Conservation (phyloP, 345 rosid species). For the Hypericum androsaemum region DNA sequence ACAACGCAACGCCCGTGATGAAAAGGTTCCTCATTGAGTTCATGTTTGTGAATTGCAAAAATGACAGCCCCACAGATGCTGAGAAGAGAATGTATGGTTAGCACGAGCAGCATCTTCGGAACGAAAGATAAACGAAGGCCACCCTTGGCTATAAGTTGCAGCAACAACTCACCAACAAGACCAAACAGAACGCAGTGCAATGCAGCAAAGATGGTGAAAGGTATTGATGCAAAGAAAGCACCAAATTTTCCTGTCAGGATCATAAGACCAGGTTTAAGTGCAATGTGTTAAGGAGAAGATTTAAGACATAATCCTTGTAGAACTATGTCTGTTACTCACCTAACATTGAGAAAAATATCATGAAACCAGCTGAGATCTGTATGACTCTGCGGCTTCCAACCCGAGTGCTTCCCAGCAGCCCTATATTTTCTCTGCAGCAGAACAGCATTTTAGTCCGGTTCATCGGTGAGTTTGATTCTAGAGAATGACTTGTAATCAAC, state of each 20-base stretch:
- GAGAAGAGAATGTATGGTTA: slow-evolving; percentile 12
- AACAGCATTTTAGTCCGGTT: slow-evolving; percentile 8
- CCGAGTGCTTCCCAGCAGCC: slow-evolving; percentile 90
- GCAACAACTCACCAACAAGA: slow-evolving; percentile 53
- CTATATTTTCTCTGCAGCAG: slow-evolving; percentile 73
- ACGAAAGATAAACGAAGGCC: background rate
- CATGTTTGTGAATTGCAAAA: slow-evolving; percentile 97
- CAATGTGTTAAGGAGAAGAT: background rate
- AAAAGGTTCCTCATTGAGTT: slow-evolving; percentile 95
- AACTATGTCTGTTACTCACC: slow-evolving; percentile 31
- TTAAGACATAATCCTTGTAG: background rate
- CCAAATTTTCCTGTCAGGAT: slow-evolving; percentile 80
- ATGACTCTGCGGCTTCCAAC: slow-evolving; percentile 96
- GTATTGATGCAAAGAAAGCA: slow-evolving; percentile 91
- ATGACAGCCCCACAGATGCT: slow-evolving; percentile 93
- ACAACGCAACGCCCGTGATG: slow-evolving; percentile 72
- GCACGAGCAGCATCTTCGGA: background rate
- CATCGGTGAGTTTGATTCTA: slow-evolving; percentile 8
- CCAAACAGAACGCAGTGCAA: slow-evolving; percentile 86
- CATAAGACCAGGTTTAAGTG: too few species aligned
- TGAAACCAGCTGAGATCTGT: slow-evolving; percentile 94
- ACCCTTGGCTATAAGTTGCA: too few species aligned
- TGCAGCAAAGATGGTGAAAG: slow-evolving; percentile 90
- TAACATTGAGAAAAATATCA: slow-evolving; percentile 92
- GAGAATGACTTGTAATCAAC: slow-evolving; percentile 14